phyloP scores from a whole-genome alignment of 192 early-diverging fungal species.

The Coemansia sp. region DNA sequence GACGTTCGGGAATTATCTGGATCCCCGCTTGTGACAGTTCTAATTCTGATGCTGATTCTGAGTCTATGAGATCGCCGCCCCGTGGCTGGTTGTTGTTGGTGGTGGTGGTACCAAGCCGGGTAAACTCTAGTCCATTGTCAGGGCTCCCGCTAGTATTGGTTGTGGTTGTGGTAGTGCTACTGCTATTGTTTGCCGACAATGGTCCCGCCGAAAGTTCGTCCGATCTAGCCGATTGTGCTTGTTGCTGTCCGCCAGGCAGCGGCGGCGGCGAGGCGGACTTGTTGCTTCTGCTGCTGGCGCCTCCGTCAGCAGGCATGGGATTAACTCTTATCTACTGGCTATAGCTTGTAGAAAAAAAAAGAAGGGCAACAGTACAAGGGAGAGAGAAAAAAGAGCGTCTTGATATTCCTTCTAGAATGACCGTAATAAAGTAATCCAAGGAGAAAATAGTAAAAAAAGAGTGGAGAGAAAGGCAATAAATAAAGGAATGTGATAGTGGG shows the following conservation, averaged over 20 bases:
- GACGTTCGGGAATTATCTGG: conserved; percentile 11
- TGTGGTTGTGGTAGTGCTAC: too few species aligned
- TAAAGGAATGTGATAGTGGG: too few species aligned
- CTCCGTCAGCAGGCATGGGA: neutral
- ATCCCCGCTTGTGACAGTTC: neutral
- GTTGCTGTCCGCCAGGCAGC: neutral
- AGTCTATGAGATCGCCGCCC: too few species aligned
- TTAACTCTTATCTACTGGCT: neutral
- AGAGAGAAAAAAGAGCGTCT: too few species aligned
- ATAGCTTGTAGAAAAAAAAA: neutral
- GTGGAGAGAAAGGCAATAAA: too few species aligned
- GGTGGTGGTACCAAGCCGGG: neutral
- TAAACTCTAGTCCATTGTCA: conserved; percentile 5
- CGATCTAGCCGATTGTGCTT: neutral
- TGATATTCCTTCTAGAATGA: too few species aligned
- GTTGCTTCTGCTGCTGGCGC: conserved; percentile 7
- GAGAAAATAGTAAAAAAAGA: too few species aligned
- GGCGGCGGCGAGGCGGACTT: conserved; percentile 1
- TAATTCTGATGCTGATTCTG: neutral
- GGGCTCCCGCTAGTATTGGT: conserved; percentile 14
- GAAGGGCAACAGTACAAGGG: neutral
- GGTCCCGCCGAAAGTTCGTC: neutral
- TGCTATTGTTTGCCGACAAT: too few species aligned
- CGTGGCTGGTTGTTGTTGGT: neutral
- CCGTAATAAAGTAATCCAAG: too few species aligned